Base-by-base conservation (phyloP, 352 stramenopile species). In the Pythium grandisporangium region DNA sequence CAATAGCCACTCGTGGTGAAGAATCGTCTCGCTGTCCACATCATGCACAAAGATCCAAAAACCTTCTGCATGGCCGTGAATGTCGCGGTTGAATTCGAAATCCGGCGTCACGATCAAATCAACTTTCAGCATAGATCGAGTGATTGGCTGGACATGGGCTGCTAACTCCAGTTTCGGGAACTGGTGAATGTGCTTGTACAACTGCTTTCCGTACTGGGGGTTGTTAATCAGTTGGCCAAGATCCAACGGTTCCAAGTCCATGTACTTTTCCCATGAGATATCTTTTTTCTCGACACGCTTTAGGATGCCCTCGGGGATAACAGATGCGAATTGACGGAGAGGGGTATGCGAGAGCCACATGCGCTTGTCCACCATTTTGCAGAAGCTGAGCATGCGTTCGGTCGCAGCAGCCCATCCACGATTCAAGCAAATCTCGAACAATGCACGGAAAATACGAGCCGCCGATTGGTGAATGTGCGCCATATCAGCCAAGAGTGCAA, bases 41-140 rank as follows among this genome's bases (percentile, higher is more conserved):
- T 99, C 96, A 46, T 99, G 95, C 3, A 99, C 94, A 48, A 99
- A 83, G 23, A 99, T 76, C 72, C 97, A 98, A 54, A 99, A 99
- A 2, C 96, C 75, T 45, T 98, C 88, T 11, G 84, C 68, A 53
- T 97, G 96, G 24, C 96, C 96, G 68, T 99, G 96, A 12, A 99
- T 70, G 37, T 96, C 94, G 6, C 82, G 63, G 42, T 98, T 96
- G 51, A 97, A 99, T 40, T 98, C 72, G 55, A 99, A 99, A 61
- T 99, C 96, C 23, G 96, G 92, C 2, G 86, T 87, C 38, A 99
- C 68, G 2, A 84, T 96, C 33, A 99, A 61, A 48, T 99, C 96
- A 14, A 93, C 78, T 55, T 92, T 90, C 17, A 99, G 73, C 67
- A 99, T 94, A 2, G 91, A 98, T 25, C 96, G 74, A 25, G 96